These are phyloP conservation scores for Esteya vermicola DNA, from an alignment of 2,329 filamentous ascomycete species.

Conservation along the genomic window DNA sequence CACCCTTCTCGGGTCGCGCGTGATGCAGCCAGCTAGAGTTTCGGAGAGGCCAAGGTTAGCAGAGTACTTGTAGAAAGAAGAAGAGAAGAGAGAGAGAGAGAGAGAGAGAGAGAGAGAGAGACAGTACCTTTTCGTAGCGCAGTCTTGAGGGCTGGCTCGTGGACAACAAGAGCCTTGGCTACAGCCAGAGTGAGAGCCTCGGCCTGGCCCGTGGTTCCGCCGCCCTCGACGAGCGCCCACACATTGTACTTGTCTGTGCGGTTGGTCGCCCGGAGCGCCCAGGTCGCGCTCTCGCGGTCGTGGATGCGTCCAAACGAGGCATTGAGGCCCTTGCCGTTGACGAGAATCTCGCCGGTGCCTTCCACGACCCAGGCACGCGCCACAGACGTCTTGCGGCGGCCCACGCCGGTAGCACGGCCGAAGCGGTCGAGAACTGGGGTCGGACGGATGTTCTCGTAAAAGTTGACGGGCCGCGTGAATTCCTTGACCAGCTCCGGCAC, in stretches of 20 bases:
- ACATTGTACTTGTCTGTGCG: slow-evolving; percentile 94
- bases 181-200: slow-evolving; percentile 87
- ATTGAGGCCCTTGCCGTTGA: slow-evolving; percentile 79
- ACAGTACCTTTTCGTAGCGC: slow-evolving; percentile 72
- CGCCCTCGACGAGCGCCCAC: slow-evolving; percentile 72
- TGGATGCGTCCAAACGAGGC: slow-evolving; percentile 78
- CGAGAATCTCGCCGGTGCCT: slow-evolving; percentile 74
- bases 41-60: too few relatives aligned
- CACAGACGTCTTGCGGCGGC: slow-evolving; percentile 74
- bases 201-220: slow-evolving; percentile 87
- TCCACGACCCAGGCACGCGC: slow-evolving; percentile 84
- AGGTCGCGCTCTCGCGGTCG: slow-evolving; percentile 86
- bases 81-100: not conserved
- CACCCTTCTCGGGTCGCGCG: slow-evolving; percentile 78
- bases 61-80: slow-evolving; percentile 1
- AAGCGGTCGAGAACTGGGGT: slow-evolving; percentile 57
- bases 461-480: slow-evolving; percentile 65
- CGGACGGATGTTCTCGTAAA: slow-evolving; percentile 48
- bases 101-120: not conserved
- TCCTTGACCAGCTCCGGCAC: slow-evolving; percentile 49
- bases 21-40: slow-evolving; percentile 71
- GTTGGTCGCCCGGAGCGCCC: slow-evolving; percentile 72
- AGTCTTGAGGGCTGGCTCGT: slow-evolving; percentile 86
- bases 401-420: slow-evolving; percentile 67
- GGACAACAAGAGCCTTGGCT: slow-evolving; percentile 73